Conservation (phyloP, 805 yeast genomes). For the Lachancea nothofagi region DNA sequence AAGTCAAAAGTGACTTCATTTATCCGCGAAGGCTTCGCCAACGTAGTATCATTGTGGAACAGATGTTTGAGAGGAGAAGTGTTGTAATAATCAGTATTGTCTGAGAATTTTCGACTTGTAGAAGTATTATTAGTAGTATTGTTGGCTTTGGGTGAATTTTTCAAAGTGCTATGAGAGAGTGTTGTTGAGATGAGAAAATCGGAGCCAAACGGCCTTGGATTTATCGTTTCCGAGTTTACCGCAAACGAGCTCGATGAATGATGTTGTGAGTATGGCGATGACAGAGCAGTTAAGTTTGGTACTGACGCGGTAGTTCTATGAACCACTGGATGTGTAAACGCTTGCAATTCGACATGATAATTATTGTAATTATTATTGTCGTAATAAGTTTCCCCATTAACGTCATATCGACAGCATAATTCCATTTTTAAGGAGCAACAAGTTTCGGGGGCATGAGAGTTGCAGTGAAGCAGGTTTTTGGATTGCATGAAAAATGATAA, state of each 20-base stretch:
- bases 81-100: slow-evolving; percentile 32
- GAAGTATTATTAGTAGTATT: no score
- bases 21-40: slow-evolving; percentile 6
- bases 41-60: slow-evolving; percentile 13
- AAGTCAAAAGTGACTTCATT: slow-evolving; percentile 9
- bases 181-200: slow-evolving; percentile 4
- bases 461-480: slow-evolving; percentile 19
- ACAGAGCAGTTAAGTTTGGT: slow-evolving; percentile 1
- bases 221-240: neutral
- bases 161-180: neutral
- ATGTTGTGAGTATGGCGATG: neutral
- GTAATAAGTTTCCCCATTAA: slow-evolving; percentile 30
- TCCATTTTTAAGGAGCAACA: slow-evolving; percentile 22
- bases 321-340: slow-evolving; percentile 11
- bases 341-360: slow-evolving; percentile 22
- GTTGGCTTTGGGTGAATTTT: neutral
- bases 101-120: slow-evolving; percentile 29
- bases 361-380: slow-evolving; percentile 34
- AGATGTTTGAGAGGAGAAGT: slow-evolving; percentile 32
- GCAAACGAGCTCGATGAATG: slow-evolving; percentile 1
- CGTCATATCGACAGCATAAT: slow-evolving; percentile 32
- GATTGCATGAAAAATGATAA: slow-evolving; percentile 25
- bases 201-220: neutral
- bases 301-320: slow-evolving; percentile 1
- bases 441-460: slow-evolving; percentile 11